phyloP scores from a whole-genome alignment of 495 filamentous ascomycete species.

The Aspergillus wentii region DNA sequence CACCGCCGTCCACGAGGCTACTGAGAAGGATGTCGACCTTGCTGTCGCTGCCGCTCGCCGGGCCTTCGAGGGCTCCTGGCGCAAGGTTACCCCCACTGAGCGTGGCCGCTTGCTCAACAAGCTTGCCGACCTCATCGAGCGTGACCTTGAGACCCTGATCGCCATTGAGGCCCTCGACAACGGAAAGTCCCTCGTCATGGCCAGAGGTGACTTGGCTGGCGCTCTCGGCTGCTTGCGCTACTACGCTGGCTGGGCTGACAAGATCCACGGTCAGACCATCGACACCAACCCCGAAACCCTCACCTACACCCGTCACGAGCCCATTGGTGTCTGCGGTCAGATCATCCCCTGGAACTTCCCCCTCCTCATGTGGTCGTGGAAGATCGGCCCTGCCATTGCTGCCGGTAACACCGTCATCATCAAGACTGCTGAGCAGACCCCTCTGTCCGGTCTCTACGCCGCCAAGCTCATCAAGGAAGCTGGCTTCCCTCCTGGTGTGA shows the following conservation, averaged over 20 bases:
- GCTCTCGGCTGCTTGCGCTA: constrained; percentile 76
- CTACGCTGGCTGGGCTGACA: constrained; percentile 98
- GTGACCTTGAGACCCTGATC: constrained; percentile 72
- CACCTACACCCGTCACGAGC: constrained; percentile 87
- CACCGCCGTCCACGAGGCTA: constrained; percentile 77
- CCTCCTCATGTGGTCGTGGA: constrained; percentile 95
- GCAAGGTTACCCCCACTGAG: constrained; percentile 65
- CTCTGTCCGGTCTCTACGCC: constrained; percentile 79
- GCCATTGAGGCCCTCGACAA: constrained; percentile 92
- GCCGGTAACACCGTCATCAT: constrained; percentile 86
- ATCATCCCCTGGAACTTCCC: constrained; percentile 99
- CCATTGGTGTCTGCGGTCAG: constrained; percentile 89
- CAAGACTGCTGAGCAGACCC: constrained; percentile 97
- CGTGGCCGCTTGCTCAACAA: constrained; percentile 72
- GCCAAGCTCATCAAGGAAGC: constrained; percentile 83
- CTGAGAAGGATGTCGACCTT: constrained; percentile 81
- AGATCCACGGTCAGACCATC: constrained; percentile 93
- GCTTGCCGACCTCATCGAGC: constrained; percentile 81
- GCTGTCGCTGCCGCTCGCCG: constrained; percentile 86
- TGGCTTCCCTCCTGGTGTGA: constrained; percentile 91
- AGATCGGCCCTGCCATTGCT: constrained; percentile 90
- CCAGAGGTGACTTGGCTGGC: constrained; percentile 68
- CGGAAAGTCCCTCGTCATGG: constrained; percentile 82
- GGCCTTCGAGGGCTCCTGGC: constrained; percentile 81
- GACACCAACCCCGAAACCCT: constrained; percentile 83